Evolutionary conservation across 2,329 filamentous ascomycete genomes (phyloP).

Genomic region (Aspergillus transmontanensis): DNA sequence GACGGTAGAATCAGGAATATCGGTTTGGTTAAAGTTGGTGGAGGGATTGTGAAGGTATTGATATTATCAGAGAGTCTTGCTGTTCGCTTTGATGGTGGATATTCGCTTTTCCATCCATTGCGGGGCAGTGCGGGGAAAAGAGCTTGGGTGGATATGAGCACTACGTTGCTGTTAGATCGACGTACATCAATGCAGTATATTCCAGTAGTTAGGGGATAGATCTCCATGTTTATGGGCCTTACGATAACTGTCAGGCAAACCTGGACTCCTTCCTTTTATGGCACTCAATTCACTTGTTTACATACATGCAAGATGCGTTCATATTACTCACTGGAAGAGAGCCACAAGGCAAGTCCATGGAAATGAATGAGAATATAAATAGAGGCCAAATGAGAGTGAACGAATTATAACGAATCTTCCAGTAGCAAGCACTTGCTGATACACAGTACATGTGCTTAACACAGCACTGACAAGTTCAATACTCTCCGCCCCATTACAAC

Average conservation of each 20-base stretch:
- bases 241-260: background rate
- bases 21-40: background rate
- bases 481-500: background rate
- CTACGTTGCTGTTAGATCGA: background rate
- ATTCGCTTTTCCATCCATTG: background rate
- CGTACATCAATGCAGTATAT: background rate
- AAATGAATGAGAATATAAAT: background rate
- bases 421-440: background rate
- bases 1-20: background rate
- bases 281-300: background rate
- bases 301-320: background rate
- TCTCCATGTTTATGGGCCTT: background rate
- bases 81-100: background rate
- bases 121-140: background rate
- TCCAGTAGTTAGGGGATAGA: background rate
- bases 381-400: background rate
- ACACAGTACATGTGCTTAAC: too few relatives aligned
- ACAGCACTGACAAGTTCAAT: background rate
- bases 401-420: background rate
- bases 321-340: background rate
- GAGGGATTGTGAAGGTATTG: background rate
- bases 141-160: background rate
- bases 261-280: background rate
- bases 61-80: background rate
- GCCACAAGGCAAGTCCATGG: background rate